Conservation (phyloP, 2,329 filamentous ascomycete species). For the Sclerotinia subarctica region DNA sequence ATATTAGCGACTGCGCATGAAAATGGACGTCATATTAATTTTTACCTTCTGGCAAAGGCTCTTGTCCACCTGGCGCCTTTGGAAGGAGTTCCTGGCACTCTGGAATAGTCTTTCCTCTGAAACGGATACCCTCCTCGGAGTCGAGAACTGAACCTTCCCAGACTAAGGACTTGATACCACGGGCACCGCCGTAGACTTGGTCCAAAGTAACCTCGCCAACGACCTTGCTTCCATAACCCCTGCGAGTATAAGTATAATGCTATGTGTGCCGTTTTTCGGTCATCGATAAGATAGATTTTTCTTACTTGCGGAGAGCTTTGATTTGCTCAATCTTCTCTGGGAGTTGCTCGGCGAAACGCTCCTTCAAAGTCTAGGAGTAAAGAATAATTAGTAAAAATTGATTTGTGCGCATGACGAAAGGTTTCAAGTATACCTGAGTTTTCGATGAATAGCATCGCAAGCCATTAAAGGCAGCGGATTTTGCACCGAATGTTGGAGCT, state of each 20-base stretch:
- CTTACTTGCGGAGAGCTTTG: slow-evolving; percentile 95
- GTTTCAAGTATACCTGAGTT: slow-evolving; percentile 63
- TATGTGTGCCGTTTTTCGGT: not conserved
- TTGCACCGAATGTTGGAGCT: slow-evolving; percentile 64
- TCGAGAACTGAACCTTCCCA: slow-evolving; percentile 99
- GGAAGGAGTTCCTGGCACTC: slow-evolving; percentile 97
- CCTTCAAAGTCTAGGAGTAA: slow-evolving; percentile 77
- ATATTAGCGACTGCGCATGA: slow-evolving; percentile 16
- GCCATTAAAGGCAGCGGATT: slow-evolving; percentile 73
- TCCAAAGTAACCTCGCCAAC: slow-evolving; percentile 97
- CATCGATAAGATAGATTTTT: slow-evolving; percentile 4
- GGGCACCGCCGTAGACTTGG: slow-evolving; percentile 98
- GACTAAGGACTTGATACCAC: slow-evolving; percentile 97
- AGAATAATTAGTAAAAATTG: slow-evolving; percentile 22
- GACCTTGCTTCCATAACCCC: slow-evolving; percentile 93
- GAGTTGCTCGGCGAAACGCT: slow-evolving; percentile 93
- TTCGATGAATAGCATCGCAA: slow-evolving; percentile 91
- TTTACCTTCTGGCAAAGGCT: slow-evolving; percentile 90
- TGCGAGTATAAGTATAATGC: slow-evolving; percentile 42
- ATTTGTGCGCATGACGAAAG: slow-evolving; percentile 33
- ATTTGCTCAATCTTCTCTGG: slow-evolving; percentile 98
- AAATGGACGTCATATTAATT: not conserved
- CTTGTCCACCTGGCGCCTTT: slow-evolving; percentile 92
- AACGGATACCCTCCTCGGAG: slow-evolving; percentile 97
- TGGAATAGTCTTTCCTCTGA: slow-evolving; percentile 98